phyloP scores from a whole-genome alignment of 371 early-diverging fungal genomes.

The Funneliformis caledonium region DNA sequence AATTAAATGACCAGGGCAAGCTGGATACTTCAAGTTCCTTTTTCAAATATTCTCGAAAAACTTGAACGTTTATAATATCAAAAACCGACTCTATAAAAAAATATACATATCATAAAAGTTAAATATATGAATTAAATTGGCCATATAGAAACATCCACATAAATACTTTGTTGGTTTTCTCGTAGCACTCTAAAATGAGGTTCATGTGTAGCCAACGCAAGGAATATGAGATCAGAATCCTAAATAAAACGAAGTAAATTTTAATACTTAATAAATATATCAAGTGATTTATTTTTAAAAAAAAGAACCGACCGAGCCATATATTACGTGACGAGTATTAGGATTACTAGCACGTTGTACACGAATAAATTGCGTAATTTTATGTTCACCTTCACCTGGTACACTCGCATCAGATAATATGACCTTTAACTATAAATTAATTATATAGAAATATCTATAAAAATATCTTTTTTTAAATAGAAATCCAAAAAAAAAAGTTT shows the following conservation, averaged over 20 bases:
- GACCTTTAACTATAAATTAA: slow-evolving; percentile 70
- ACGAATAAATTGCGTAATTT: slow-evolving; percentile 99
- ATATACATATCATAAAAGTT: slow-evolving; percentile 45
- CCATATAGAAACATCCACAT: slow-evolving; percentile 58
- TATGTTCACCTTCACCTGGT: slow-evolving; percentile 99
- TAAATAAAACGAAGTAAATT: slow-evolving; percentile 35
- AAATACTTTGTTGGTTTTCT: slow-evolving; percentile 56
- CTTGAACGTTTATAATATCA: slow-evolving; percentile 85
- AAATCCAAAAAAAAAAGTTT: not conserved
- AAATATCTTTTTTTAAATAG: not conserved
- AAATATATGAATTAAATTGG: slow-evolving; percentile 52
- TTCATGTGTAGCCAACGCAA: slow-evolving; percentile 98
- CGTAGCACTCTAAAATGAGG: slow-evolving; percentile 96
- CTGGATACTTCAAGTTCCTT: slow-evolving; percentile 73
- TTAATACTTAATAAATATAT: not conserved
- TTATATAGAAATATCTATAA: not conserved
- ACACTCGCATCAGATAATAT: slow-evolving; percentile 96
- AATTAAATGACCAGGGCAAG: slow-evolving; percentile 72
- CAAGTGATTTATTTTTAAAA: not conserved
- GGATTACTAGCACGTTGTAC: slow-evolving; percentile 81
- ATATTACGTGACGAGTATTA: slow-evolving; percentile 93
- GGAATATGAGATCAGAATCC: slow-evolving; percentile 99
- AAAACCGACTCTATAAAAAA: slow-evolving; percentile 52
- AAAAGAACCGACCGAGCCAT: slow-evolving; percentile 73
- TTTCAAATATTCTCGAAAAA: slow-evolving; percentile 93